Evolutionary conservation across 148 eudicot species (phyloP).

Genomic region (Linanthus parryae): DNA sequence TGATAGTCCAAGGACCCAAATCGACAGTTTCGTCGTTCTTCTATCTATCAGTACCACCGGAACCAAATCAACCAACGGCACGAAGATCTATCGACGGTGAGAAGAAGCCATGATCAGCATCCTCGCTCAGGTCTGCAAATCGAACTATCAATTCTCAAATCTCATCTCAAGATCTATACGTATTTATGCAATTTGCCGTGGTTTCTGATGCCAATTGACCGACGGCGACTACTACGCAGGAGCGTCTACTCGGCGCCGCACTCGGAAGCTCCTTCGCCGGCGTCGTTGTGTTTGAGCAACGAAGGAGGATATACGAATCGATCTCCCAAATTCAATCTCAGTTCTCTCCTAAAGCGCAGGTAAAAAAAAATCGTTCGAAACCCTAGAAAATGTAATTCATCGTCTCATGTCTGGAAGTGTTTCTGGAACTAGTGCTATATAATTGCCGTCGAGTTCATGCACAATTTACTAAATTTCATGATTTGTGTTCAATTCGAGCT

Average conservation of each 20-base stretch:
- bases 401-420: too few species aligned
- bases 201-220: background rate
- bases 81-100: background rate
- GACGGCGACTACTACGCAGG: constrained; percentile 28
- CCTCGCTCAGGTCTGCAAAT: constrained; percentile 41
- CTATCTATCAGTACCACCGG: too few species aligned
- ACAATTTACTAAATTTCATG: too few species aligned
- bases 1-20: too few species aligned
- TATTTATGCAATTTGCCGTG: background rate
- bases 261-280: constrained; percentile 36
- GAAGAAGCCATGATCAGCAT: constrained; percentile 49
- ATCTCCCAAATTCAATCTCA: constrained; percentile 33
- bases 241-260: constrained; percentile 60
- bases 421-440: too few species aligned
- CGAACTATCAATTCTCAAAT: background rate
- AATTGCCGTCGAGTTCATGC: too few species aligned
- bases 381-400: too few species aligned
- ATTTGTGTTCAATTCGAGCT: too few species aligned
- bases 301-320: constrained; percentile 27
- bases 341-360: background rate
- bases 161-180: background rate
- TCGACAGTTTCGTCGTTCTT: too few species aligned
- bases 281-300: constrained; percentile 39
- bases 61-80: background rate
- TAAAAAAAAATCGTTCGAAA: too few species aligned